These are phyloP conservation scores for Beauveria asiatica DNA, from an alignment of 2,329 filamentous ascomycete genomes.

Conservation along the genomic window DNA sequence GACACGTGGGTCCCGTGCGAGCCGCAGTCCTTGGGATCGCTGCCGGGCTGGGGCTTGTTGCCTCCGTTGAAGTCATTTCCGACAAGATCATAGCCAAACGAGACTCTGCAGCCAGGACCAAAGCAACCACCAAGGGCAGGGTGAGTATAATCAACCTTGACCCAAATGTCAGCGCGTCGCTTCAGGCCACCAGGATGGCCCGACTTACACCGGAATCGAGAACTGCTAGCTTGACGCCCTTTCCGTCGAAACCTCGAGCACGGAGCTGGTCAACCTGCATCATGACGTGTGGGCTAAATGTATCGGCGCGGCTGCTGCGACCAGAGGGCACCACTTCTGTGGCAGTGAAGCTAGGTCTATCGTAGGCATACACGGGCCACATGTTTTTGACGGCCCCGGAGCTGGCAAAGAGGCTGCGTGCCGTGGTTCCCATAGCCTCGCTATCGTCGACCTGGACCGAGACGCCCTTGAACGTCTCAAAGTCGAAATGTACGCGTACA, in stretches of 20 bases:
- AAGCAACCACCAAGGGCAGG: conserved; percentile 45
- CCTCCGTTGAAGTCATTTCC: conserved; percentile 27
- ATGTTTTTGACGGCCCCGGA: neutral
- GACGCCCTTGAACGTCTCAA: conserved; percentile 2
- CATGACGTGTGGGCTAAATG: conserved; percentile 21
- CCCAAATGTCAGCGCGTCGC: too few species aligned
- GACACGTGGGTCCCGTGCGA: conserved; percentile 39
- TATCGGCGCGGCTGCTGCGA: conserved; percentile 4
- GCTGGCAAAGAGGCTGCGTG: neutral
- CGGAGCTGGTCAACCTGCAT: conserved; percentile 32
- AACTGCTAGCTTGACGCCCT: conserved; percentile 34
- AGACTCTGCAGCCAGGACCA: conserved; percentile 38
- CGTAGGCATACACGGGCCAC: conserved; percentile 6
- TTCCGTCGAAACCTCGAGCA: conserved; percentile 34
- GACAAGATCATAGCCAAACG: conserved; percentile 38
- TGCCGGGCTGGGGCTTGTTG: conserved; percentile 25
- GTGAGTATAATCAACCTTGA: conserved; percentile 38
- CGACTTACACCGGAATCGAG: conserved; percentile 17
- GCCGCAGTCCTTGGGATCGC: conserved; percentile 31
- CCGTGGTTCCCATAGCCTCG: neutral
- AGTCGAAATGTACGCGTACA: neutral
- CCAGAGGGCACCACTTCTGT: neutral
- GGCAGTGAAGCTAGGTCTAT: neutral
- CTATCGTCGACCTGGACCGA: neutral
- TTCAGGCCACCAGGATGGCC: neutral